A percentile compares a stretch with the other conserved stretches of the same genome.
These are phyloP conservation scores for Stygiomarasmius scandens DNA, from an alignment of 1,284 basidiomycete genomes.

Conservation along the genomic window DNA sequence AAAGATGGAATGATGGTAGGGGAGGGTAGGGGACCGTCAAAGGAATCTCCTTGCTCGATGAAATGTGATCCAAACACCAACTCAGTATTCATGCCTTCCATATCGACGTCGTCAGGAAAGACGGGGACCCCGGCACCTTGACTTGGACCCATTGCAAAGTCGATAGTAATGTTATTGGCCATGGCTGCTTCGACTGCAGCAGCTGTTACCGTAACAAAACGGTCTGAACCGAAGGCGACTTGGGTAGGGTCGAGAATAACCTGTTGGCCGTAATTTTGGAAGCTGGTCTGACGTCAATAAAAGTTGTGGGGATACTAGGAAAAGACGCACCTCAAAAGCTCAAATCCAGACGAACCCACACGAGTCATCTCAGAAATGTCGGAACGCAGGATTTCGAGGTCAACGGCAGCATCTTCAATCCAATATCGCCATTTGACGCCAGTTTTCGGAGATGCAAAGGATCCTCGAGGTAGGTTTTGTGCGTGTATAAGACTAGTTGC, in stretches of 20 bases:
- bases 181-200: slow-evolving; percentile 15
- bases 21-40: slow-evolving; percentile 14
- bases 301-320: background rate
- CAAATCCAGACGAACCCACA: slow-evolving; percentile 19
- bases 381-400: slow-evolving; percentile 14
- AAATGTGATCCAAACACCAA: slow-evolving; percentile 20
- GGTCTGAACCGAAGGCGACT: slow-evolving; percentile 21
- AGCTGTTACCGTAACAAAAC: slow-evolving; percentile 16
- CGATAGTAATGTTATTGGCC: slow-evolving; percentile 18
- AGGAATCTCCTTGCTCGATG: slow-evolving; percentile 12
- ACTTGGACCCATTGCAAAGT: slow-evolving; percentile 18
- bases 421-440: slow-evolving; percentile 21
- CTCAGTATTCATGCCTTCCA: slow-evolving; percentile 21
- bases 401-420: slow-evolving; percentile 18
- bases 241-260: slow-evolving; percentile 20
- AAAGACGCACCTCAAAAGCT: slow-evolving; percentile 18
- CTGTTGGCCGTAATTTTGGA: slow-evolving; percentile 14
- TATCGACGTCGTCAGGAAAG: slow-evolving; percentile 19
- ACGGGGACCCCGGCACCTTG: slow-evolving; percentile 22
- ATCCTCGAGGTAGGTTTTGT: slow-evolving; percentile 4
- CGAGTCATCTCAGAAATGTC: slow-evolving; percentile 19
- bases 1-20: slow-evolving; percentile 14
- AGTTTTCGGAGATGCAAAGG: slow-evolving; percentile 9
- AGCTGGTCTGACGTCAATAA: background rate
- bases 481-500: too few species aligned